These are phyloP conservation scores for Hygrocybe coccinea DNA, from an alignment of 768 basidiomycete genomes.

Conservation along the genomic window DNA sequence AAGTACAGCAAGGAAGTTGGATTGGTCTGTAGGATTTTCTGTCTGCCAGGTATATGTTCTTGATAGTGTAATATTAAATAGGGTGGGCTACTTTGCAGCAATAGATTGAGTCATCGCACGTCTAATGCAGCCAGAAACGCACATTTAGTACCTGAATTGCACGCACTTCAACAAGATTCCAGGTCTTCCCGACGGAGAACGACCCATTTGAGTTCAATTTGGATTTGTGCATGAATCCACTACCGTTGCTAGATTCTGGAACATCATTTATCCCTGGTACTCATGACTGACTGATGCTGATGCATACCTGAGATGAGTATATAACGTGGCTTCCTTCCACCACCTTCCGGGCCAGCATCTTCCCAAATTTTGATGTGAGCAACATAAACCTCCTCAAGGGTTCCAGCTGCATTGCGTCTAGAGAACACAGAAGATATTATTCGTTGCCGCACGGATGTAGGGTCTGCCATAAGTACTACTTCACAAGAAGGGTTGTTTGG, in stretches of 20 bases:
- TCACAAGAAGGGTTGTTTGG: not conserved
- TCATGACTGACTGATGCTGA: not conserved
- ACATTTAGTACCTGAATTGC: constrained; percentile 74
- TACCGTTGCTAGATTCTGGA: constrained; percentile 55
- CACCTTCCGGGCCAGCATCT: constrained; percentile 64
- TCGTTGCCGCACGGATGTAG: constrained; percentile 42
- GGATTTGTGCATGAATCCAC: constrained; percentile 87
- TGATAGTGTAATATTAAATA: constrained; percentile 81
- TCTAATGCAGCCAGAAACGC: constrained; percentile 23
- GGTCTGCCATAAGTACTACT: constrained; percentile 36
- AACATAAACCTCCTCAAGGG: constrained; percentile 74
- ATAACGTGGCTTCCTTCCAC: constrained; percentile 80
- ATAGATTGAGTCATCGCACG: constrained; percentile 1
- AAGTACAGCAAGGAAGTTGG: constrained; percentile 61
- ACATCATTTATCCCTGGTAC: constrained; percentile 9
- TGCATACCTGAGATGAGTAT: constrained; percentile 85
- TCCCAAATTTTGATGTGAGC: constrained; percentile 93
- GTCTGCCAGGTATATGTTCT: constrained; percentile 89
- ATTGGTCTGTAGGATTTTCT: constrained; percentile 68
- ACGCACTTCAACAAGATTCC: constrained; percentile 80
- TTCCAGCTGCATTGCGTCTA: constrained; percentile 58
- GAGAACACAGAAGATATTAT: constrained; percentile 85
- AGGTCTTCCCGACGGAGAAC: constrained; percentile 97
- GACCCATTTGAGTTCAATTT: constrained; percentile 92
- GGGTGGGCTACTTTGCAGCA: constrained; percentile 42